Evolutionary conservation across 306 rosid genomes (phyloP).

Genomic region (Carpinus fangiana): DNA sequence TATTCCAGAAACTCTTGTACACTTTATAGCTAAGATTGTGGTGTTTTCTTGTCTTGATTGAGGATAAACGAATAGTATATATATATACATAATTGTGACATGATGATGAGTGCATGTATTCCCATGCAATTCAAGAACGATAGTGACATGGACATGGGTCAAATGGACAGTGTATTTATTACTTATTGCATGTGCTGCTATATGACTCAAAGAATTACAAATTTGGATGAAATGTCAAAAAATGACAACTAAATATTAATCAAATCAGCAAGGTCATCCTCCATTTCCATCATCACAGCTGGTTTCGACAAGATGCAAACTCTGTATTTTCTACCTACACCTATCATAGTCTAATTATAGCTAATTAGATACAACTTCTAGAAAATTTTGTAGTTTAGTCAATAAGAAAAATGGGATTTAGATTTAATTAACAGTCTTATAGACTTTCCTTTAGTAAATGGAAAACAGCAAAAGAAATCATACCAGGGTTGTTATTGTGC

Average conservation of each 20-base stretch:
- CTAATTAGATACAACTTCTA: too few relatives aligned
- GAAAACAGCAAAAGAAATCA: background rate
- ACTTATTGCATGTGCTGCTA: background rate
- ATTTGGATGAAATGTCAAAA: constrained; percentile 3
- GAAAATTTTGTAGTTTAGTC: too few relatives aligned
- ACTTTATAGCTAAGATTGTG: too few relatives aligned
- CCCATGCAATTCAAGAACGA: background rate
- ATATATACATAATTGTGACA: background rate
- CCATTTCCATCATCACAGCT: background rate
- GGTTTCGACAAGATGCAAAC: background rate
- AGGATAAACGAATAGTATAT: background rate
- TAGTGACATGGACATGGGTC: background rate
- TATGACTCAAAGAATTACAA: background rate
- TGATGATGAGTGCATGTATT: background rate
- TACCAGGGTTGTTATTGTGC: too few relatives aligned
- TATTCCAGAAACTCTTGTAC: background rate
- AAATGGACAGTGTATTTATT: background rate
- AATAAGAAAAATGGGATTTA: too few relatives aligned
- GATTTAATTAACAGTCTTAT: too few relatives aligned
- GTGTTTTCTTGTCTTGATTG: background rate
- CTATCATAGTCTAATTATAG: too few relatives aligned
- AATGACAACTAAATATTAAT: background rate
- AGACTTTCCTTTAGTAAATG: too few relatives aligned
- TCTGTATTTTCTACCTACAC: background rate
- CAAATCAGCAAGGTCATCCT: background rate